These are phyloP conservation scores for Exophiala xenobiotica DNA, from an alignment of 2,329 filamentous ascomycete species.

Conservation along the genomic window DNA sequence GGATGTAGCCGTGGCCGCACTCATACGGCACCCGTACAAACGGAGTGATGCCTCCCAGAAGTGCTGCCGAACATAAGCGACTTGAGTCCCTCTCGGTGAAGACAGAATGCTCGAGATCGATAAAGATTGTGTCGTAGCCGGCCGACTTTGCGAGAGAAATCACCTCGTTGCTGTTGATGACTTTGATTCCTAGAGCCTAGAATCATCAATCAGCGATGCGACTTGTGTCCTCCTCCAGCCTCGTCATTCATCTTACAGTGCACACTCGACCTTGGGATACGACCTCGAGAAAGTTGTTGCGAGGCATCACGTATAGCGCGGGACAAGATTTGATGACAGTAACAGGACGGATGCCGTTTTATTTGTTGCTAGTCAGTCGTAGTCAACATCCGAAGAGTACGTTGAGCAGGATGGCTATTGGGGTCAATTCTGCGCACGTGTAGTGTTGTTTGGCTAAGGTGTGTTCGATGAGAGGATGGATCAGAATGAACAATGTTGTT, in stretches of 20 bases:
- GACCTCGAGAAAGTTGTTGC: background rate
- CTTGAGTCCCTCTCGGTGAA: slow-evolving; percentile 36
- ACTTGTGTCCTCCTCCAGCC: too few species aligned
- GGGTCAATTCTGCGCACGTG: background rate
- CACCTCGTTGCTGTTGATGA: slow-evolving; percentile 33
- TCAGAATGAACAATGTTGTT: too few species aligned
- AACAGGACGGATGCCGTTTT: too few species aligned
- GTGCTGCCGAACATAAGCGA: slow-evolving; percentile 33
- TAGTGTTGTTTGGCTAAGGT: background rate
- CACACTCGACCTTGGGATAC: background rate
- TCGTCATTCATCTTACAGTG: background rate
- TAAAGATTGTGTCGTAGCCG: slow-evolving; percentile 41
- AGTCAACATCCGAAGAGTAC: too few species aligned
- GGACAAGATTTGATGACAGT: too few species aligned
- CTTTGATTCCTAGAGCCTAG: slow-evolving; percentile 32
- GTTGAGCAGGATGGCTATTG: too few species aligned
- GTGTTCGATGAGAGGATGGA: background rate
- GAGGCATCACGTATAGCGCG: background rate
- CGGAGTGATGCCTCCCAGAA: slow-evolving; percentile 30
- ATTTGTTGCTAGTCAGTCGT: too few species aligned
- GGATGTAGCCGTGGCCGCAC: slow-evolving; percentile 35
- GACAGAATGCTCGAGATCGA: slow-evolving; percentile 41
- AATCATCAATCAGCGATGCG: background rate
- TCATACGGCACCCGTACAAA: slow-evolving; percentile 32
- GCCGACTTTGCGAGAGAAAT: slow-evolving; percentile 38